Base-by-base conservation (phyloP, 2,329 filamentous ascomycete genomes). In the Parafenestella ontariensis region DNA sequence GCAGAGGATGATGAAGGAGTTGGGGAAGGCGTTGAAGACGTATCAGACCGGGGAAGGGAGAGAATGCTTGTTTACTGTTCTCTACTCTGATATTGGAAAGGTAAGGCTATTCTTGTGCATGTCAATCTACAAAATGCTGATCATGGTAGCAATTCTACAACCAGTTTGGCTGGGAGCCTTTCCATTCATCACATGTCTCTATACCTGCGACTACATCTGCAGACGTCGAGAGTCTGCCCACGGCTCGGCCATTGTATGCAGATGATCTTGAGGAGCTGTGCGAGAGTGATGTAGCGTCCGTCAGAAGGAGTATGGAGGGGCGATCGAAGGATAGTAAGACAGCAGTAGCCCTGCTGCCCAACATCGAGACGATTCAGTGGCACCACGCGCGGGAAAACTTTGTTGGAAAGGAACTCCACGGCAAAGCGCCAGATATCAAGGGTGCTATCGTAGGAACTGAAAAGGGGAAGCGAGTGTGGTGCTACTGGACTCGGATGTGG, bases 51-150 rank as follows among this genome's bases (percentile, higher is more conserved):
- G n/a, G 47, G 60, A 60, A 37, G 73, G 77, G 4, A 59, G 41
- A 68, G 13, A 70, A 70, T 81, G 72, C 59, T 75, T 85, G 13
- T 95, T 94, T 74, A 93, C 90, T 0, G 84, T 96, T 7, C 81
- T 97, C 8, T 96, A 88, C 76, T 96, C 92, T 8, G 91, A 96
- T 67, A 92, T 96, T 60, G 91, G 93, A 18, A 80, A 62, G 82
- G 83, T 59, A 64, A 69, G 40, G 82, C 82, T 81, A 1, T 74
- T 83, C 3, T n/a, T n/a, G n/a, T n/a, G n/a, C n/a, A n/a, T n/a
- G n/a, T n/a, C n/a, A n/a, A n/a, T n/a, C n/a, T n/a, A n/a, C n/a
- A n/a, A n/a, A n/a, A n/a, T n/a, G 52, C 82, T 88, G 50, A 93
- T 95, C 88, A 84, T 93, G 73, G 74, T 89, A 91, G 79, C 79